These are phyloP conservation scores for Suillus decipiens DNA, from an alignment of 768 basidiomycete genomes.

Conservation along the genomic window DNA sequence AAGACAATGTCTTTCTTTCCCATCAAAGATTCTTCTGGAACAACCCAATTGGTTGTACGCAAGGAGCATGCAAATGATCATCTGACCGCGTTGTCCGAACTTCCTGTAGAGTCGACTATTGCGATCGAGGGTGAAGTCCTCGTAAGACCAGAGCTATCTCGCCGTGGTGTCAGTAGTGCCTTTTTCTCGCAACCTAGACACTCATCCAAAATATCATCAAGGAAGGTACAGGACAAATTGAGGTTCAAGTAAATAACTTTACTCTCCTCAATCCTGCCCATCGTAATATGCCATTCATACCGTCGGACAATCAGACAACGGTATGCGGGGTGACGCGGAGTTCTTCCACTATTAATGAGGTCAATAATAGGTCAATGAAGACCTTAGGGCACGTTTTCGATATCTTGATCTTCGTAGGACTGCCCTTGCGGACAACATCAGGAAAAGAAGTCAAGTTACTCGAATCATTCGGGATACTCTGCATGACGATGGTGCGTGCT, in stretches of 20 bases:
- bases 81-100: constrained; percentile 50
- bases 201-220: constrained; percentile 28
- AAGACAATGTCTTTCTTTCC: constrained; percentile 82
- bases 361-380: constrained; percentile 71
- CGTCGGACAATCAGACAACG: constrained; percentile 73
- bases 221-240: constrained; percentile 73
- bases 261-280: constrained; percentile 81
- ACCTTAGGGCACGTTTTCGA: constrained; percentile 81
- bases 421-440: constrained; percentile 74
- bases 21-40: constrained; percentile 76
- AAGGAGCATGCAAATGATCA: constrained; percentile 29
- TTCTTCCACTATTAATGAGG: neutral
- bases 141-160: constrained; percentile 60
- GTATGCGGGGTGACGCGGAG: constrained; percentile 45
- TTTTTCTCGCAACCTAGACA: constrained; percentile 4
- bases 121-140: constrained; percentile 74
- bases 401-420: constrained; percentile 87
- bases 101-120: constrained; percentile 80
- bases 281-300: constrained; percentile 76
- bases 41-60: constrained; percentile 75
- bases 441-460: constrained; percentile 80
- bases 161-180: constrained; percentile 53
- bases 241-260: constrained; percentile 71
- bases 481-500: constrained; percentile 64
- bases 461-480: constrained; percentile 73